A percentile compares a stretch with the other conserved stretches of the same genome.
Evolutionary conservation across 2,329 filamentous ascomycete species (phyloP).

Genomic region (Macroventuria anomochaeta): DNA sequence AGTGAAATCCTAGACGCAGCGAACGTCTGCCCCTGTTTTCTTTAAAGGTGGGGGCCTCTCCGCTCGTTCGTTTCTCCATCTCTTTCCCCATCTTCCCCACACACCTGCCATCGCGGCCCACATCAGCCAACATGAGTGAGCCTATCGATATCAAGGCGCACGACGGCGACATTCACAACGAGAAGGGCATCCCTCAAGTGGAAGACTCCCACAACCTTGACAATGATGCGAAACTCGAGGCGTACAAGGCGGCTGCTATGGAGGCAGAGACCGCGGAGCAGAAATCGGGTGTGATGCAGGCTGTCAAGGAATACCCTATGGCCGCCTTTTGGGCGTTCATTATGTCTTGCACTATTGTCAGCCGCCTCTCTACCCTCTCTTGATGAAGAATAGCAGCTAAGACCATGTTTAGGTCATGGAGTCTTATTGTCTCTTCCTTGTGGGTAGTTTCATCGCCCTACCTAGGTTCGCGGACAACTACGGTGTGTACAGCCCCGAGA

Average conservation of each 20-base stretch:
- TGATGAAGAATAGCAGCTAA: constrained; percentile 20
- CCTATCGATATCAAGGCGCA: constrained; percentile 26
- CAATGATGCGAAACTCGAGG: constrained; percentile 50
- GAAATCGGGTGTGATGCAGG: constrained; percentile 57
- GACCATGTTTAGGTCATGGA: constrained; percentile 64
- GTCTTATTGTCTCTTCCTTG: constrained; percentile 68
- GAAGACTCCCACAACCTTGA: constrained; percentile 34
- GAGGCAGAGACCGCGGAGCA: constrained; percentile 64
- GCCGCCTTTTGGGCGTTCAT: constrained; percentile 63
- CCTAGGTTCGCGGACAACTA: constrained; percentile 55
- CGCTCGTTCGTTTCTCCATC: constrained; percentile 18
- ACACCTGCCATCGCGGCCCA: constrained; percentile 21
- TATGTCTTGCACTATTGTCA: constrained; percentile 63
- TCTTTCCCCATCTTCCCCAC: constrained; percentile 29
- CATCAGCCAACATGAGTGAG: constrained; percentile 34
- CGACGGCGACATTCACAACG: constrained; percentile 20
- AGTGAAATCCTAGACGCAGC: constrained; percentile 18
- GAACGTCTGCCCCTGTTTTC: constrained; percentile 20
- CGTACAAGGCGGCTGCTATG: constrained; percentile 61
- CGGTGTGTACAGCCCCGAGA: constrained; percentile 51
- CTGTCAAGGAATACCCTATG: constrained; percentile 60
- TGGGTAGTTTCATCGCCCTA: constrained; percentile 64
- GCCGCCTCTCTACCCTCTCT: constrained; percentile 21
- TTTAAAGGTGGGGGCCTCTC: constrained; percentile 29
- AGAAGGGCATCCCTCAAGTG: constrained; percentile 32